Base-by-base conservation (phyloP, 768 basidiomycete genomes). In the Russula compacta region DNA sequence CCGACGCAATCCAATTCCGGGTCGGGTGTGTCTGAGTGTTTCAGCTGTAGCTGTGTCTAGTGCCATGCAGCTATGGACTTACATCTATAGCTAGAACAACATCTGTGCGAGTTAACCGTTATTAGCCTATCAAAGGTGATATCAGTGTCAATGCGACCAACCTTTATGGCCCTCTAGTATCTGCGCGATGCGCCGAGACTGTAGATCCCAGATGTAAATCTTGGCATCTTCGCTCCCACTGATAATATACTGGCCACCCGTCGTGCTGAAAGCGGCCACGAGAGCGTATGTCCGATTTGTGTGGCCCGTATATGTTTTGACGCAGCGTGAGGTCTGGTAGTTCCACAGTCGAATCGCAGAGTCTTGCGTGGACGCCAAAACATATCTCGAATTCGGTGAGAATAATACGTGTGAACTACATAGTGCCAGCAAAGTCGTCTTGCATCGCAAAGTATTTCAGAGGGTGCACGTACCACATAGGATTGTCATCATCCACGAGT, bases 311-410 rank as follows among this genome's bases (percentile, higher is more conserved):
- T 94, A 94, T 3, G 94, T 95, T 75, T 98, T 98, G 24, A 95
- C 85, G 66, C 92, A 92, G 61, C 87, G 86, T 4, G 92, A 90
- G 8, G 83, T 87, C 61, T 93, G 91, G 70, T 88, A 93, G 71
- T 95, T 90, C 94, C 97, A 98, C 15, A 99, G 75, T 1, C 95
- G 84, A 61, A 98, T 85, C 0, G 91, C 93, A 6, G 92, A 95
- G 71, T 98, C 95, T 70, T 98, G 89, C 3, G 97, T 97, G 1
- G 92, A 86, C 5, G 87, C 89, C 44, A 99, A 80, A 29, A 98
- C 82, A 73, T 88, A 95, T 68, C 81, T 83, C 2, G 92, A 93
- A 71, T 97, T 98, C 0, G 92, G 93, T 21, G 95, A 91, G 73
- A 98, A 98, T 67, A 79, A 80, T 53, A 93, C 92, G 73, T 89